Percentiles rank a stretch among this genome's conserved stretches.
phyloP scores from a whole-genome alignment of 306 rosid species.

The Oemleria cerasiformis region DNA sequence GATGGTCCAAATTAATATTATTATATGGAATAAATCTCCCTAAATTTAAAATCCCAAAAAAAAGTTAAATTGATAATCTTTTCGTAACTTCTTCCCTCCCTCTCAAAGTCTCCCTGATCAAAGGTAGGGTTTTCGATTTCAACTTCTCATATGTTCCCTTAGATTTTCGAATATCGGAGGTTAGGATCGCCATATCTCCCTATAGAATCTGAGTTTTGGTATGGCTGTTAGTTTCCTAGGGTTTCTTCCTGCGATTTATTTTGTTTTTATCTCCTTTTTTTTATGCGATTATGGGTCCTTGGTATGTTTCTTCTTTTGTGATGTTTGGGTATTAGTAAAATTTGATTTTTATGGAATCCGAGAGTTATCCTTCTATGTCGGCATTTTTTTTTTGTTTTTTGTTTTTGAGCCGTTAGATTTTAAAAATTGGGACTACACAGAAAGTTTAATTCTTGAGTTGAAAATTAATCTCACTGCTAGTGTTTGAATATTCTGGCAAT shows the following conservation, averaged over 20 bases:
- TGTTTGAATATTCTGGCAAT: not conserved
- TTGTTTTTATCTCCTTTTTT: not conserved
- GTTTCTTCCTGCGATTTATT: not conserved
- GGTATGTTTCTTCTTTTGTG: not conserved
- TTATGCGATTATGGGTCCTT: not conserved
- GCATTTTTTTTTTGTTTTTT: too few relatives aligned
- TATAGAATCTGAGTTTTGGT: not conserved
- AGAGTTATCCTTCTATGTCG: not conserved
- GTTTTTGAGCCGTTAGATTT: not conserved
- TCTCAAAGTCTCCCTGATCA: not conserved
- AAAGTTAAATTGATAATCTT: not conserved
- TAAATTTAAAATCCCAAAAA: too few relatives aligned
- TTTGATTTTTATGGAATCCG: not conserved
- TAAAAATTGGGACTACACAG: not conserved
- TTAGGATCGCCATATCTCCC: not conserved
- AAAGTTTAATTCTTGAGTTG: not conserved
- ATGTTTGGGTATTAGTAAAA: not conserved
- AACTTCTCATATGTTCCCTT: not conserved
- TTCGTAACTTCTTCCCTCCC: not conserved
- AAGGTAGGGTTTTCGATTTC: slow-evolving; percentile 16
- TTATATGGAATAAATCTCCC: too few relatives aligned
- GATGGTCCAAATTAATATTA: too few relatives aligned
- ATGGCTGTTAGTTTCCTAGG: slow-evolving; percentile 1
- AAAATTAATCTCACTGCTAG: not conserved
- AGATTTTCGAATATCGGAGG: not conserved